Conservation (phyloP, 768 basidiomycete species). For the Rhodosporidiobolus odoratus region DNA sequence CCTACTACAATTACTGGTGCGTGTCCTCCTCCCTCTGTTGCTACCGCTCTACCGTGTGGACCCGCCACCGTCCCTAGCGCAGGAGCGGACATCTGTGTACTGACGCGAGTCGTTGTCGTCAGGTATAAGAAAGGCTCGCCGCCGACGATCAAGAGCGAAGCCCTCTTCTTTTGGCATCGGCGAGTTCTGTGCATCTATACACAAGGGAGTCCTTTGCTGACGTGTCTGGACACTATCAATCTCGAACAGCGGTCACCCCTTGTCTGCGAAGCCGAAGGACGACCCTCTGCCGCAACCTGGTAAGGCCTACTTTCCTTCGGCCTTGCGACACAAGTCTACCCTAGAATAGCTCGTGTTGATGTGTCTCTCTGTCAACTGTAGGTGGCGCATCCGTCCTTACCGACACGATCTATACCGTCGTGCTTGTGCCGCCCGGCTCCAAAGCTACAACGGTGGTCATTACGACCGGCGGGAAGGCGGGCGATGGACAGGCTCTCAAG, state of each 20-base stretch:
- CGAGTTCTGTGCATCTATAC: background rate
- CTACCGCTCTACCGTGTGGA: no score
- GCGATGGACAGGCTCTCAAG: background rate
- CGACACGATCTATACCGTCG: conserved; percentile 15
- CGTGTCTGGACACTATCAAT: no score
- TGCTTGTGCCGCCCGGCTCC: background rate
- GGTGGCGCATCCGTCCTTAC: background rate
- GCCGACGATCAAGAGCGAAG: conserved; percentile 18
- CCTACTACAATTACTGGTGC: conserved; percentile 22
- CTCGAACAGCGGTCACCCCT: conserved; percentile 3
- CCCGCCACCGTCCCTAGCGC: no score
- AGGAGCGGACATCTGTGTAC: no score
- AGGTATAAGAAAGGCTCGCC: conserved; percentile 13
- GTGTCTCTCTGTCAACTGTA: background rate
- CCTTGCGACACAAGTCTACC: no score
- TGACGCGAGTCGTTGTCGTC: no score
- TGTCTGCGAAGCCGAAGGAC: background rate
- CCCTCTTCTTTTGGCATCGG: conserved; percentile 17
- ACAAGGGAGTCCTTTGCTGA: no score
- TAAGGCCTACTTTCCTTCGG: no score
- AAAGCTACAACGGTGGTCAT: background rate
- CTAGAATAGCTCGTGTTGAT: background rate
- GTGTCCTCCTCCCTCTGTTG: no score
- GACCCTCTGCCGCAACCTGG: conserved; percentile 18
- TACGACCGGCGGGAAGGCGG: background rate